Evolutionary conservation across 1,139 yeast species (phyloP), one percentile per base, ranked within the genome.

Genomic region (Blastobotrys petasosporus): DNA sequence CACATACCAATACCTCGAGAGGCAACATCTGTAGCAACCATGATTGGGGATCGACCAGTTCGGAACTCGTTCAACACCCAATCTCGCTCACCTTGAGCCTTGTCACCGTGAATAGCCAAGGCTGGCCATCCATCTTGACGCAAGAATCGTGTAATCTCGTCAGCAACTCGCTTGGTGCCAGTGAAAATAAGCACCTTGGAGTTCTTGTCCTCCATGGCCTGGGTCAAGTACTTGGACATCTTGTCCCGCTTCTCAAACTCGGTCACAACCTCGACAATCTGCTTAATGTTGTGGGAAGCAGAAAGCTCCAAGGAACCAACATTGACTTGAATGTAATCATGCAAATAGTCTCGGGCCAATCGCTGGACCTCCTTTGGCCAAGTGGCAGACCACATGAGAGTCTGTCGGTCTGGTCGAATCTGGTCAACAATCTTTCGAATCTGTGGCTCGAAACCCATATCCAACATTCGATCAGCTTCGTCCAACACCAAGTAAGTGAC

Each of bases 1-100:
- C 28, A 85, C 97, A 73, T 87, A 88, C 96, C 98, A 76, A 92
- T 90, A 81, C 98, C 98, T 79, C 98, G 87, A 57, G 98, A 96
- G 52, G 98, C 98, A 68, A 92, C 98, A 71, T 92, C 98, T 58
- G 98, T 92, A 54, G 98, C 98, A 66, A 90, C 96, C 97, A 92
- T 88, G 64, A 92, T 84, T 56, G 97, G 96, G 48, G 94, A 81
- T 67, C 82, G 84, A 58, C 97, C 97, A 51, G 80, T 67, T 76
- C 84, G 85, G 76, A 92, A 92, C 71, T 92, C 96, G 58, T 74
- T 77, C 70, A 92, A 76, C 58, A 92, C 98, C 97, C 97, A 92
- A 71, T 92, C 98, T 77, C 98, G 90, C 73, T 92, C 98, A 65
- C 82, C 79, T 75, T 92, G 98, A 62, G 85, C 88, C 71, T 92